Conservation (phyloP, 805 yeast genomes). For the Barnettozyma sp. region DNA sequence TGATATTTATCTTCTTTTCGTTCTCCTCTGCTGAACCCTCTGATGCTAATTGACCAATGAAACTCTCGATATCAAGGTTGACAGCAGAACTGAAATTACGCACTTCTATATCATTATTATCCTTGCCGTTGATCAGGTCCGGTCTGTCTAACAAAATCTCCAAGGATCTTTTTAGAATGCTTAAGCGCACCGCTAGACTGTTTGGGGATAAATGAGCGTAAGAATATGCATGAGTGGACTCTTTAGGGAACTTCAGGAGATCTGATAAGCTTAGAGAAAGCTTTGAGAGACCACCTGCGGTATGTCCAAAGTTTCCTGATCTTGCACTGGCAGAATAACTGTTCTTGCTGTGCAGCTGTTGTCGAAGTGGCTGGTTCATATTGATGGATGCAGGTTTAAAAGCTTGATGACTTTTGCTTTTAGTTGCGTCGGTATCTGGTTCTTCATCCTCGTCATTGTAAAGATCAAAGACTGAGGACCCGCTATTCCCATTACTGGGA, state of each 20-base stretch:
- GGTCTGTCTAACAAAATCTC: conserved; percentile 50
- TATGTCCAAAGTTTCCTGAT: too few species aligned
- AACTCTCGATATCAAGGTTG: conserved; percentile 23
- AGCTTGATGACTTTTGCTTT: too few species aligned
- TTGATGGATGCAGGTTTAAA: conserved; percentile 1
- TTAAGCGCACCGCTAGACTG: conserved; percentile 66
- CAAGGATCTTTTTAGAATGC: conserved; percentile 67
- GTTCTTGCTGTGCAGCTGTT: neutral
- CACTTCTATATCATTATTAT: conserved; percentile 3
- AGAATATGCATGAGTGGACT: conserved; percentile 78
- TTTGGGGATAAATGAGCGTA: conserved; percentile 79
- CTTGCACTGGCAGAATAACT: neutral
- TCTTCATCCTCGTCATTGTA: conserved; percentile 20
- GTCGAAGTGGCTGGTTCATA: conserved; percentile 1
- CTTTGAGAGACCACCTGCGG: conserved; percentile 16
- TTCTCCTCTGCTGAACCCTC: conserved; percentile 8
- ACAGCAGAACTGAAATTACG: conserved; percentile 11
- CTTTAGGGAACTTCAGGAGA: conserved; percentile 60
- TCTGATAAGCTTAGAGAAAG: conserved; percentile 31
- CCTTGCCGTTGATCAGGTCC: conserved; percentile 14
- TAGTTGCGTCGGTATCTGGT: conserved; percentile 1
- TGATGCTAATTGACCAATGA: conserved; percentile 18
- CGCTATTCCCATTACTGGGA: neutral
- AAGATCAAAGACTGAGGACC: conserved; percentile 12
- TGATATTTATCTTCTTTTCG: conserved; percentile 23